These are phyloP conservation scores for Coemansia sp. DNA, from an alignment of 192 early-diverging fungal genomes.

Conservation along the genomic window DNA sequence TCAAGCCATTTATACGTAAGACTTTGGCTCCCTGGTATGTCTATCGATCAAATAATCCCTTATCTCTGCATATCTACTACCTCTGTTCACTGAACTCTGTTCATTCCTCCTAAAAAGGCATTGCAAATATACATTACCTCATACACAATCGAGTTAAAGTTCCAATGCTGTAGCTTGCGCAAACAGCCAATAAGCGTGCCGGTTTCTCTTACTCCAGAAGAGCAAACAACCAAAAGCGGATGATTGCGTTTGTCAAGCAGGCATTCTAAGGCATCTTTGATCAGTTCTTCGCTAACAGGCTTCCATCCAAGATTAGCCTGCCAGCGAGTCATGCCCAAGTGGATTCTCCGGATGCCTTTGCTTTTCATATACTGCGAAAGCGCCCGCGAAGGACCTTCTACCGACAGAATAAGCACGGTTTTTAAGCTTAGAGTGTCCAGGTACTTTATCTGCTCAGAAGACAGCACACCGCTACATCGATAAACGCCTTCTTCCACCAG, in stretches of 20 bases:
- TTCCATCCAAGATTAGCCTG: slow-evolving; percentile 77
- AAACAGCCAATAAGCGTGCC: slow-evolving; percentile 91
- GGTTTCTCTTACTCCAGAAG: slow-evolving; percentile 92
- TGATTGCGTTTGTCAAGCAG: slow-evolving; percentile 75
- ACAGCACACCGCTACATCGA: slow-evolving; percentile 72
- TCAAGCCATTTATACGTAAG: no score
- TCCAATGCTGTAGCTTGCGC: slow-evolving; percentile 91
- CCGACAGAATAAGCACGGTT: slow-evolving; percentile 78
- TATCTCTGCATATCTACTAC: no score
- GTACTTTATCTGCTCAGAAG: slow-evolving; percentile 72
- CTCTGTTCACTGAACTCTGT: no score
- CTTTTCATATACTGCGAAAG: slow-evolving; percentile 76
- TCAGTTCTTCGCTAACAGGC: slow-evolving; percentile 89
- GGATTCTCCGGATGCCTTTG: slow-evolving; percentile 63
- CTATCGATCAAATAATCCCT: no score
- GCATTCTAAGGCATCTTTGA: slow-evolving; percentile 93
- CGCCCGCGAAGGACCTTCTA: slow-evolving; percentile 75
- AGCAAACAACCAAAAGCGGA: slow-evolving; percentile 89
- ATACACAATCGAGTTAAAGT: slow-evolving; percentile 93
- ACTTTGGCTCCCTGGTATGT: no score
- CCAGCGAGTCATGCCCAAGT: slow-evolving; percentile 67
- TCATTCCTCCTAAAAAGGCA: no score
- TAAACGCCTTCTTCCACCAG: slow-evolving; percentile 88
- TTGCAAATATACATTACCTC: no score
- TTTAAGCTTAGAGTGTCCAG: slow-evolving; percentile 73